These are phyloP conservation scores for Mycena floridula DNA, from an alignment of 768 basidiomycete species.

Conservation along the genomic window DNA sequence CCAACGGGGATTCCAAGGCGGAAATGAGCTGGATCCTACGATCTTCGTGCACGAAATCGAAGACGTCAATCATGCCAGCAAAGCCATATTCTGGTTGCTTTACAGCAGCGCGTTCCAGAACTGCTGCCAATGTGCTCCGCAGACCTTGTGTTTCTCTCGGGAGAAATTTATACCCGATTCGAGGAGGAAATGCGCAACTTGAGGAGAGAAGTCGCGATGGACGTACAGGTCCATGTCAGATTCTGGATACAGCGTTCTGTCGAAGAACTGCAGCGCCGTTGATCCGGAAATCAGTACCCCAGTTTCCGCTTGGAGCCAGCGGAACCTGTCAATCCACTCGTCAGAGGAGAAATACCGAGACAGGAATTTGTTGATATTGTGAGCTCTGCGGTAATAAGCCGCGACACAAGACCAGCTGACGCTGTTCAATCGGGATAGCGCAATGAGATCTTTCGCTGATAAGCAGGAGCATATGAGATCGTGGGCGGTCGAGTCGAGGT, in stretches of 20 bases:
- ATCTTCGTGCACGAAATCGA: not conserved
- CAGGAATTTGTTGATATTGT: too few species aligned
- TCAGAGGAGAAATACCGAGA: too few species aligned
- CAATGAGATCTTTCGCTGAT: too few species aligned
- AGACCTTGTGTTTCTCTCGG: not conserved
- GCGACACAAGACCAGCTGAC: too few species aligned
- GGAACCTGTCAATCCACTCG: slow-evolving; percentile 16
- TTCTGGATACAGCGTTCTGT: slow-evolving; percentile 25
- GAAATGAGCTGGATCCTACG: not conserved
- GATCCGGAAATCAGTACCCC: slow-evolving; percentile 35
- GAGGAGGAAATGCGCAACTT: not conserved
- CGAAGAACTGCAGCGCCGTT: slow-evolving; percentile 33
- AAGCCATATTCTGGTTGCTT: not conserved
- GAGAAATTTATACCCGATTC: not conserved
- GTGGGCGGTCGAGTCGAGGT: too few species aligned
- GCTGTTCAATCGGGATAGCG: too few species aligned
- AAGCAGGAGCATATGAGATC: too few species aligned
- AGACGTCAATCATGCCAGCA: not conserved
- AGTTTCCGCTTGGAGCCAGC: slow-evolving; percentile 30
- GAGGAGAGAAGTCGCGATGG: not conserved
- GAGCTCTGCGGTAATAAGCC: too few species aligned
- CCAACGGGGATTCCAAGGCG: not conserved
- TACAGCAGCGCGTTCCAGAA: not conserved
- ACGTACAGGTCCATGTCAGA: slow-evolving; percentile 34
- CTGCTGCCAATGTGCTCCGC: not conserved